These are phyloP conservation scores for Bathelium albidoporum DNA, from an alignment of 495 filamentous ascomycete species.

Conservation along the genomic window DNA sequence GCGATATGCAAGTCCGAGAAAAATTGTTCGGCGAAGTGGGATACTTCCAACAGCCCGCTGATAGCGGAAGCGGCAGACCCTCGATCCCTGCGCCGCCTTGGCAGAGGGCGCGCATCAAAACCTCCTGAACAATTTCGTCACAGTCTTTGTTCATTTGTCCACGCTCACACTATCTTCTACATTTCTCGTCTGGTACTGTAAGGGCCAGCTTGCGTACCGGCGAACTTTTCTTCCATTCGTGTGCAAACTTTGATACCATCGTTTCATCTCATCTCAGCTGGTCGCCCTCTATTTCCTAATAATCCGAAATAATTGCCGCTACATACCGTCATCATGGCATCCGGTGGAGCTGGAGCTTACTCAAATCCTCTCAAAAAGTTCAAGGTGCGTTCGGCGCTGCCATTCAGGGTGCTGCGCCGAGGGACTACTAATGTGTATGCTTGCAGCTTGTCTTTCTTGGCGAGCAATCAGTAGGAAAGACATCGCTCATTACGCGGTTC, in stretches of 20 bases:
- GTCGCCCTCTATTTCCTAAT: background rate
- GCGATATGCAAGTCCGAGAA: background rate
- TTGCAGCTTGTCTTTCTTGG: constrained; percentile 80
- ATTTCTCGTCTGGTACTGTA: background rate
- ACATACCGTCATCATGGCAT: background rate
- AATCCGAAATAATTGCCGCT: background rate
- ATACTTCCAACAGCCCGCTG: background rate
- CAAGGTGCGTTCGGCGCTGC: constrained; percentile 39
- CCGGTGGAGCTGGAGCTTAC: constrained; percentile 60
- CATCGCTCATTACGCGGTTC: constrained; percentile 94
- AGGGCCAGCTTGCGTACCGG: background rate
- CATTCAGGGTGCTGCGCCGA: background rate
- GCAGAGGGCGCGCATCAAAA: background rate
- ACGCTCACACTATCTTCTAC: background rate
- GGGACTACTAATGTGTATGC: constrained; percentile 27
- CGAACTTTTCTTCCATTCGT: background rate
- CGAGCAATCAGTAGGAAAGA: constrained; percentile 99
- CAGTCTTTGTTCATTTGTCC: background rate
- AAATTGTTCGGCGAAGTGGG: background rate
- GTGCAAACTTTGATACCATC: background rate
- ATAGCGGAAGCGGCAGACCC: background rate
- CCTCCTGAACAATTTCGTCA: constrained; percentile 2
- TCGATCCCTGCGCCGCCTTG: background rate
- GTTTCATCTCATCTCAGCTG: background rate
- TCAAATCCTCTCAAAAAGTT: constrained; percentile 99